phyloP scores from a whole-genome alignment of 176 grass and related monocot species.

The Carex scoparia region DNA sequence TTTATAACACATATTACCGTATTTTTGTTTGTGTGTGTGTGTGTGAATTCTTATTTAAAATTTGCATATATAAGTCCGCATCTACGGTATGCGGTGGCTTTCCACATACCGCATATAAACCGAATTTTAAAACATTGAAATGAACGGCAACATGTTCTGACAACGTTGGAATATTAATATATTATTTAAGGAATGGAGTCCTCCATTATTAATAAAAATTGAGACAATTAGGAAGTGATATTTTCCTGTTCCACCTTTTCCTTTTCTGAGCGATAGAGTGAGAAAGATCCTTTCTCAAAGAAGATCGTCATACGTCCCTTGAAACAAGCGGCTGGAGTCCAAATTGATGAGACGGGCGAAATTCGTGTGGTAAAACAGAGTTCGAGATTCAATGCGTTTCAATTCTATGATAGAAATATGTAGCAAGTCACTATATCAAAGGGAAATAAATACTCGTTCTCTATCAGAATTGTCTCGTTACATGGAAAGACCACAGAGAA shows the following conservation, averaged over 20 bases:
- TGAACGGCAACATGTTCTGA: neutral
- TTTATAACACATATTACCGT: too few relatives aligned
- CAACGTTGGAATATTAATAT: neutral
- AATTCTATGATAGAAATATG: neutral
- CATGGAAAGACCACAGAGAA: neutral
- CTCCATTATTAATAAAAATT: neutral
- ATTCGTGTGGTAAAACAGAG: neutral
- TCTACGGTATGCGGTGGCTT: too few relatives aligned
- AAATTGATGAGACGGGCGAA: neutral
- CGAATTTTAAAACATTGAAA: too few relatives aligned
- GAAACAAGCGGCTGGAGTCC: neutral
- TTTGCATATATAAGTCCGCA: too few relatives aligned
- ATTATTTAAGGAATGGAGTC: neutral
- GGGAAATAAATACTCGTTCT: neutral
- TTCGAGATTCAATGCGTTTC: neutral
- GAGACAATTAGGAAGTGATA: neutral
- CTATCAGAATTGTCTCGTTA: neutral
- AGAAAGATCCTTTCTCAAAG: neutral
- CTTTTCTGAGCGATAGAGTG: neutral
- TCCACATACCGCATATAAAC: too few relatives aligned
- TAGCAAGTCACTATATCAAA: neutral
- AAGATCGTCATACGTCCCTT: neutral
- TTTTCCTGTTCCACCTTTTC: neutral
- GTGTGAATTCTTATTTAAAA: too few relatives aligned
- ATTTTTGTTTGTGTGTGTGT: too few relatives aligned